Conservation (phyloP, 2,329 filamentous ascomycete species). For the Fusarium pseudograminearum region DNA sequence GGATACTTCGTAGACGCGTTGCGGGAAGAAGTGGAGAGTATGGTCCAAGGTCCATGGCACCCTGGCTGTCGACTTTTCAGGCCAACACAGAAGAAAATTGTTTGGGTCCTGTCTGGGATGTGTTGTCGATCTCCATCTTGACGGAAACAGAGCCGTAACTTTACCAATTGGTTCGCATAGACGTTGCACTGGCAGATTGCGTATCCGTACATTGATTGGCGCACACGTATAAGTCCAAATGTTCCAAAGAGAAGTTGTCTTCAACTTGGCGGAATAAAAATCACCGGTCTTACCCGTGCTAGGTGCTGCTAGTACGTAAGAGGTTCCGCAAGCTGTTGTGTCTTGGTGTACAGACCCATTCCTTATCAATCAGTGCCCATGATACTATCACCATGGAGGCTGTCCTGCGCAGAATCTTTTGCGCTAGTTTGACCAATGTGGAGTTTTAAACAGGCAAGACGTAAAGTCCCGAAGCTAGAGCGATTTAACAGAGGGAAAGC, state of each 20-base stretch:
- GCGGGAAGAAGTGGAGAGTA: slow-evolving; percentile 29
- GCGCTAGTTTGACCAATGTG: slow-evolving; percentile 22
- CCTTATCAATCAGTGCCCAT: slow-evolving; percentile 46
- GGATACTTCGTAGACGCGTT: slow-evolving; percentile 16
- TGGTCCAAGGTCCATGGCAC: slow-evolving; percentile 6
- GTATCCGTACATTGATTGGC: background rate
- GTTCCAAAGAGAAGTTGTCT: background rate
- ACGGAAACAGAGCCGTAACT: slow-evolving; percentile 1
- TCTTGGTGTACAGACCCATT: slow-evolving; percentile 17
- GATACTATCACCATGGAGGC: slow-evolving; percentile 34
- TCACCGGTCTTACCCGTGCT: slow-evolving; percentile 17
- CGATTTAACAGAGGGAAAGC: slow-evolving; percentile 1
- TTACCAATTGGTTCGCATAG: slow-evolving; percentile 4
- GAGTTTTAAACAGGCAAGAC: background rate
- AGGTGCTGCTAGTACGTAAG: slow-evolving; percentile 29
- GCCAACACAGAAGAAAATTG: slow-evolving; percentile 24
- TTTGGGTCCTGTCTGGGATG: slow-evolving; percentile 4
- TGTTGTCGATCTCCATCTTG: slow-evolving; percentile 33
- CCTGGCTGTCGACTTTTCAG: slow-evolving; percentile 37
- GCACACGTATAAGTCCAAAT: background rate
- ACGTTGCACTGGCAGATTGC: background rate
- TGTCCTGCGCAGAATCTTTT: slow-evolving; percentile 25
- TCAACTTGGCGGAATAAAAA: background rate
- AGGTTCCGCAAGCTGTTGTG: slow-evolving; percentile 10
- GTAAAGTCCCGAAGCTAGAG: slow-evolving; percentile 22